Evolutionary conservation across 768 basidiomycete genomes (phyloP), one percentile per base, ranked within the genome.

Genomic region (Psilocybe cyanescens): DNA sequence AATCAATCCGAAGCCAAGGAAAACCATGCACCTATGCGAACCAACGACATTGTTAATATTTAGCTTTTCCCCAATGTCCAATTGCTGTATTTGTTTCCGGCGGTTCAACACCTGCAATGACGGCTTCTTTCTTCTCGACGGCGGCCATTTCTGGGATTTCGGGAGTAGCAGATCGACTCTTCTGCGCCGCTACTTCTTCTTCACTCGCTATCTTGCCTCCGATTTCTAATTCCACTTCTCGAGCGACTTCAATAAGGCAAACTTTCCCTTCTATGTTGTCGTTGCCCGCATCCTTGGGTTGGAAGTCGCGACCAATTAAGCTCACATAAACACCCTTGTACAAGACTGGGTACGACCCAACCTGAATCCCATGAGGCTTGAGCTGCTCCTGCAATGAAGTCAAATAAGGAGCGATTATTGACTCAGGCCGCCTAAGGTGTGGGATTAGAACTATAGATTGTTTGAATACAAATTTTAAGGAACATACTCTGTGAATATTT

Each of bases 331-430:
- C 90, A 30, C 89, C 89, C 59, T 81, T 79, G 60, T 81, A 78
- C 24, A 88, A 72, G 30, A 85, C 79, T 30, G 89, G 87, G 74
- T 92, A 94, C 33, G 89, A 91, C 45, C 95, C 91, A 17, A 96
- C 83, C 71, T 92, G 88, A 51, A 99, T 86, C 9, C 88, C 90
- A 51, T 92, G 90, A 2, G 81, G 76, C 68, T 82, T 85, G 2
- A 94, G 84, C 53, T 91, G 87, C 41, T 83, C 81, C 70, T 92
- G 90, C 1, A 99, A 81, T 8, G 82, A 77, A 1, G 92, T 91
- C 28, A 98, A 81, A 75, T 89, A 97, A 0, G 96, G 95, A 14
- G 96, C 83, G 49, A 86, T 86, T 71, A 86, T 85, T 1, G 92
- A 93, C 78, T 98, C 96, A 0, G 92, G 86, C 65, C 72, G 92